These are phyloP conservation scores for Otatea glauca DNA, from an alignment of 176 grass and related monocot genomes.

Conservation along the genomic window DNA sequence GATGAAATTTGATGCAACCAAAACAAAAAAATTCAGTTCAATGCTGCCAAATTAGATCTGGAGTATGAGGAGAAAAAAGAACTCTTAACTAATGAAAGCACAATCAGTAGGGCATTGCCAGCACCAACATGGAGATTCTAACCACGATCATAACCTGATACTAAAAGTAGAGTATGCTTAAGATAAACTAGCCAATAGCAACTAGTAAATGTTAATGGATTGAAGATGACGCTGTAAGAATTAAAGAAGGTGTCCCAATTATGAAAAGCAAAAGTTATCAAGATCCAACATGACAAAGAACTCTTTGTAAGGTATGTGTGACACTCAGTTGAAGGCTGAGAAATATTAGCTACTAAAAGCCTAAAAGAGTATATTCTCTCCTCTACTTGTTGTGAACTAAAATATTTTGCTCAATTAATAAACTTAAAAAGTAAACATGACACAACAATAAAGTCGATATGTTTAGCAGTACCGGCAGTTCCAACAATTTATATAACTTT, in stretches of 20 bases:
- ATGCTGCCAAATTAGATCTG: neutral
- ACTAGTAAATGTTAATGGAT: constrained; percentile 28
- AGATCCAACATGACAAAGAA: constrained; percentile 18
- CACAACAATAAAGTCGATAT: constrained; percentile 30
- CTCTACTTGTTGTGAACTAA: neutral
- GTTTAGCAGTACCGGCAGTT: constrained; percentile 68
- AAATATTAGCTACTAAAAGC: constrained; percentile 26
- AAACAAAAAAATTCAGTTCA: constrained; percentile 10
- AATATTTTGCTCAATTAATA: constrained; percentile 32
- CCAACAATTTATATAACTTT: constrained; percentile 63
- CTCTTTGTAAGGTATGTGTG: neutral
- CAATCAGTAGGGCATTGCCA: constrained; percentile 3
- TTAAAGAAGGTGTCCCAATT: constrained; percentile 5
- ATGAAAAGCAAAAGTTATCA: constrained; percentile 14
- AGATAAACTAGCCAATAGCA: constrained; percentile 10
- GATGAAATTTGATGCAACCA: neutral
- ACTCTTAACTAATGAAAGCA: neutral
- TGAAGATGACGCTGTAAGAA: constrained; percentile 19
- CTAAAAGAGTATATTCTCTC: constrained; percentile 19
- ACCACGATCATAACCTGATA: neutral
- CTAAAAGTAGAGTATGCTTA: constrained; percentile 28
- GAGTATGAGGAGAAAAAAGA: constrained; percentile 5
- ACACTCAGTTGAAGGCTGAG: constrained; percentile 14
- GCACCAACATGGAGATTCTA: constrained; percentile 22
- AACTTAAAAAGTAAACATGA: constrained; percentile 18